These are phyloP conservation scores for Mollisiaceae sp. DNA, from an alignment of 2,329 filamentous ascomycete genomes.

Conservation along the genomic window DNA sequence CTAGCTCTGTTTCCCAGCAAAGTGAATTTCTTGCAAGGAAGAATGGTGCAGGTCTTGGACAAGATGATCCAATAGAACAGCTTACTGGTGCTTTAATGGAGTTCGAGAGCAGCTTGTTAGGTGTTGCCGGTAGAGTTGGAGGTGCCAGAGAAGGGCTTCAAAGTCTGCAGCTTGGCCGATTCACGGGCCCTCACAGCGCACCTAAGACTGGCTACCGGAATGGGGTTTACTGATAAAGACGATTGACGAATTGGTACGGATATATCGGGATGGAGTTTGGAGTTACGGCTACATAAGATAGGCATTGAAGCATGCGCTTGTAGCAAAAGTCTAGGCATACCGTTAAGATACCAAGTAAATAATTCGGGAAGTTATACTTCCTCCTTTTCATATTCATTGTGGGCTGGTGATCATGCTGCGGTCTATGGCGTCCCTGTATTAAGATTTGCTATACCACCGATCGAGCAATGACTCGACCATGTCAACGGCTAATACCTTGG, in stretches of 20 bases:
- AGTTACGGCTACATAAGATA: background rate
- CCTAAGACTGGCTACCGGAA: slow-evolving; percentile 23
- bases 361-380: background rate
- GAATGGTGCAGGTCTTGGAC: slow-evolving; percentile 45
- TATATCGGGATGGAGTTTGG: slow-evolving; percentile 5
- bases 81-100: slow-evolving; percentile 65
- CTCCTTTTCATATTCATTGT: too few species aligned
- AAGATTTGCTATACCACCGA: too few species aligned
- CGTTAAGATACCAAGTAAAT: slow-evolving; percentile 6
- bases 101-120: slow-evolving; percentile 68
- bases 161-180: slow-evolving; percentile 56
- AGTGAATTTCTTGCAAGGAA: slow-evolving; percentile 54
- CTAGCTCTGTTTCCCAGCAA: slow-evolving; percentile 62
- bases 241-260: slow-evolving; percentile 33
- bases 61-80: slow-evolving; percentile 54
- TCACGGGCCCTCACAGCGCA: slow-evolving; percentile 26
- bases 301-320: background rate
- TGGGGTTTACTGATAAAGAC: slow-evolving; percentile 30
- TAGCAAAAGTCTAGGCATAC: slow-evolving; percentile 6
- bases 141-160: slow-evolving; percentile 64
- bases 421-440: too few species aligned
- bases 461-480: too few species aligned
- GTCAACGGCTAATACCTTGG: too few species aligned
- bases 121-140: slow-evolving; percentile 66
- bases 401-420: too few species aligned